phyloP scores from a whole-genome alignment of 75 land plant species.

The Cunninghamia lanceolata region DNA sequence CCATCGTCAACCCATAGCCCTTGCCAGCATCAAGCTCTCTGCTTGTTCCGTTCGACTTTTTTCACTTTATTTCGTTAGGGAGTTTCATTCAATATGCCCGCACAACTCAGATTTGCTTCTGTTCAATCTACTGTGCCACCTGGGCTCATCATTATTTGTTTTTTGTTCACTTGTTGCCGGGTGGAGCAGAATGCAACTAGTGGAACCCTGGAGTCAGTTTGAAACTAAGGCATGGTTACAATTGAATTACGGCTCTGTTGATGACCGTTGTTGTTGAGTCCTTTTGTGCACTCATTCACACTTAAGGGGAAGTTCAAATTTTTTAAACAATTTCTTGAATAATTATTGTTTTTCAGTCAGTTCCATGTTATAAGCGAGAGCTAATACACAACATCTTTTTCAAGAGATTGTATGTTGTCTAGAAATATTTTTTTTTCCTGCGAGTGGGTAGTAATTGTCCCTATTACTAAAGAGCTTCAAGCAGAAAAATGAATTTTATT shows the following conservation, averaged over 20 bases:
- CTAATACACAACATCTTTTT: background rate
- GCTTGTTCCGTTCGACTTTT: too few relatives aligned
- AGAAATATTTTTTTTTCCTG: background rate
- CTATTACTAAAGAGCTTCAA: background rate
- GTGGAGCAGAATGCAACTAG: background rate
- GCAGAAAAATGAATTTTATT: background rate
- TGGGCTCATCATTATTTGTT: background rate
- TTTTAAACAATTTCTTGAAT: background rate
- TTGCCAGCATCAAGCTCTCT: too few relatives aligned
- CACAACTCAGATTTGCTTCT: background rate
- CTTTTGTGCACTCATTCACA: background rate
- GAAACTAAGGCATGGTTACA: background rate
- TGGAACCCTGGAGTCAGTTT: background rate
- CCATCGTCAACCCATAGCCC: too few relatives aligned
- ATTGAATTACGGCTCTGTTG: background rate
- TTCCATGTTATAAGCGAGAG: background rate
- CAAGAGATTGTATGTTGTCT: background rate
- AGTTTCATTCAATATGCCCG: background rate
- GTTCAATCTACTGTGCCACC: background rate
- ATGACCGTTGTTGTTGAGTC: background rate
- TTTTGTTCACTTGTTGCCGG: background rate
- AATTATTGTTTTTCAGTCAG: background rate
- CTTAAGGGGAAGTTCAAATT: background rate
- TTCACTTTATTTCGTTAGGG: background rate
- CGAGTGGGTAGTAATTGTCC: background rate